Evolutionary conservation across 2,329 filamentous ascomycete species (phyloP), one percentile per base, ranked within the genome.

Genomic region (Aspergillus texensis): DNA sequence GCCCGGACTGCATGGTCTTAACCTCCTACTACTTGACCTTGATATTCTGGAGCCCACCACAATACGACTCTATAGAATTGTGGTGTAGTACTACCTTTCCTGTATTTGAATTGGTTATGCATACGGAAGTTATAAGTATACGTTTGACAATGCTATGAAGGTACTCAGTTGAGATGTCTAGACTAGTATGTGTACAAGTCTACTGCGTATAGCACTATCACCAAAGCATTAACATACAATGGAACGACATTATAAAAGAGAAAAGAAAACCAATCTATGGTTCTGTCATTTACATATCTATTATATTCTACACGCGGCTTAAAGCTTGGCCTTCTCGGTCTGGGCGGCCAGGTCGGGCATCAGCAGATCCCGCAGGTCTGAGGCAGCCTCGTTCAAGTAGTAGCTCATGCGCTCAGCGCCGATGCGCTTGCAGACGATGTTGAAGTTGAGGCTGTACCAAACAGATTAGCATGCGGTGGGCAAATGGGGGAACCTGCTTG

Each of bases 351-450:
- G 79, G 54, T 91, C 93, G 26, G 92, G 91, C 74, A 92, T 81
- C 78, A 99, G 86, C 60, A 99, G 80, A 70, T 97, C 94, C 68
- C 94, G 87, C 77, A 99, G 88, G 68, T 99, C 95, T 65, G 88
- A 86, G 1, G 94, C 95, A 0, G 95, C 94, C 81, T 99, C 95
- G 74, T 93, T 96, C 69, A 99, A 84, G 81, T 93, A 99, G 85
- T 94, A 92, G 80, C 92, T 95, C 94, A 99, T 97, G 70, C 91
- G 90, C 73, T 95, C 89, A 75, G 91, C 92, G 52, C 94, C 95
- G 57, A 97, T 83, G 62, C 91, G 89, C 86, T 98, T 99, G 77
- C 91, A 95, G 68, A 96, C 94, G 70, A 99, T 89, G 82, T 99
- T 99, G 84, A 99, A 98, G 86, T 98, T 95, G 68, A 99, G 86